Conservation (phyloP, 2,329 filamentous ascomycete species). For the Colletotrichum navitas region DNA sequence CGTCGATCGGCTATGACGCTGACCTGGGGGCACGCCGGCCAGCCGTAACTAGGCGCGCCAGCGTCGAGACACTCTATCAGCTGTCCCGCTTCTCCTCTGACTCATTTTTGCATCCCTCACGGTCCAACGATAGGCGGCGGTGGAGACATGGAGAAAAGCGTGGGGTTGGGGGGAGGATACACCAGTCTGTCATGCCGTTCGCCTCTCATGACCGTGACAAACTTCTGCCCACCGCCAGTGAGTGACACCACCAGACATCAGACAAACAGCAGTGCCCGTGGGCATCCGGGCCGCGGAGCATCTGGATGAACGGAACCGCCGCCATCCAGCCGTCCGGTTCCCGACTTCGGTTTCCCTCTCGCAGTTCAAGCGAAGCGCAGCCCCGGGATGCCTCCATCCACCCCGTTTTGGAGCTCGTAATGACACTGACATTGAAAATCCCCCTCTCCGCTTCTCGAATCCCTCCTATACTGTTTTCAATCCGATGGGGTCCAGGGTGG, state of each 20-base stretch:
- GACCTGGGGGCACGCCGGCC: not conserved
- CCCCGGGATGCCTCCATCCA: not conserved
- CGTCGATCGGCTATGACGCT: not conserved
- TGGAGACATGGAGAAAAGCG: no score
- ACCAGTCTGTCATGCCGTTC: not conserved
- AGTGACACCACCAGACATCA: not conserved
- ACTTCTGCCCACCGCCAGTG: not conserved
- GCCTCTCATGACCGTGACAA: not conserved
- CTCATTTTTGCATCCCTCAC: not conserved
- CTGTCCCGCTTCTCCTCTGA: not conserved
- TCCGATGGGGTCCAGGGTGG: not conserved
- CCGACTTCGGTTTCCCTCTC: slow-evolving; percentile 1
- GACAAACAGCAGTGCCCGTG: not conserved
- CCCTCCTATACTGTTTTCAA: not conserved
- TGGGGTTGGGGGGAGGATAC: no score
- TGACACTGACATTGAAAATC: not conserved
- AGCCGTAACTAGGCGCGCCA: not conserved
- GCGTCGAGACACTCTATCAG: not conserved
- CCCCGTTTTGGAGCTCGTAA: not conserved
- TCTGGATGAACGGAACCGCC: not conserved
- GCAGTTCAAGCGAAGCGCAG: not conserved
- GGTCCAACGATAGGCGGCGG: not conserved
- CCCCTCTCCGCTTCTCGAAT: not conserved
- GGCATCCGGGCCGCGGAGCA: not conserved
- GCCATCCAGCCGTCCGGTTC: slow-evolving; percentile 16